These are phyloP conservation scores for Alternaria rosae DNA, from an alignment of 2,329 filamentous ascomycete species.

Conservation along the genomic window DNA sequence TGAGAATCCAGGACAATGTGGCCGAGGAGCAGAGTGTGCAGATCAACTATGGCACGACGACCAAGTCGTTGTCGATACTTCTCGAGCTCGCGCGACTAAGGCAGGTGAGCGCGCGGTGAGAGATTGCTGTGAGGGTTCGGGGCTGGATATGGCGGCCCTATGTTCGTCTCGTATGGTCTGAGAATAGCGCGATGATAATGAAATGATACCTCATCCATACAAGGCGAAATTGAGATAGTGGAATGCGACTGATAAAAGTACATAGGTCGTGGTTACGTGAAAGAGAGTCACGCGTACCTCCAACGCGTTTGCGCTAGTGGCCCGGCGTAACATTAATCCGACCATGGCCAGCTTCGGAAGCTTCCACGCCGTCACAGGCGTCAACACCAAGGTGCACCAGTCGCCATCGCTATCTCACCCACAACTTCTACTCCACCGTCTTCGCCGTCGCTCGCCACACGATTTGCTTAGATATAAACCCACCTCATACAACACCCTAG, in stretches of 20 bases:
- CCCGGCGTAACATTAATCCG: conserved; percentile 14
- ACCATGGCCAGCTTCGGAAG: conserved; percentile 21
- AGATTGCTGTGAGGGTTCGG: neutral
- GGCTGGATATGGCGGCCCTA: neutral
- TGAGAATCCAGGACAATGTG: conserved; percentile 23
- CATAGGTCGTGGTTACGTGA: too few species aligned
- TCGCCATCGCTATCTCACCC: conserved; percentile 6
- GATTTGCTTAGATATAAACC: neutral
- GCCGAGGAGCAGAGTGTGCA: conserved; percentile 15
- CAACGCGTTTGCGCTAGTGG: neutral
- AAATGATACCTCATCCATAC: too few species aligned
- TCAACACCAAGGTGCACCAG: conserved; percentile 4
- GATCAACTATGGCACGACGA: conserved; percentile 17
- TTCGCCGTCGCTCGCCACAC: neutral
- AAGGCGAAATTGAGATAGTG: too few species aligned
- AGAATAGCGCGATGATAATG: too few species aligned
- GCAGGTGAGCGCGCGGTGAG: neutral
- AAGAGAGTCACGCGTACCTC: neutral
- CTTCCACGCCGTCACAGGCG: conserved; percentile 17
- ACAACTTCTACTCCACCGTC: neutral
- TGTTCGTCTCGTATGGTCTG: too few species aligned
- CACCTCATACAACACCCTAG: neutral
- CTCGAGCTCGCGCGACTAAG: neutral
- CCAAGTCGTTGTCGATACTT: neutral
- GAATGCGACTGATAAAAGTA: too few species aligned